Conservation (phyloP, 805 yeast species). For the Starmerella sirachaensis region DNA sequence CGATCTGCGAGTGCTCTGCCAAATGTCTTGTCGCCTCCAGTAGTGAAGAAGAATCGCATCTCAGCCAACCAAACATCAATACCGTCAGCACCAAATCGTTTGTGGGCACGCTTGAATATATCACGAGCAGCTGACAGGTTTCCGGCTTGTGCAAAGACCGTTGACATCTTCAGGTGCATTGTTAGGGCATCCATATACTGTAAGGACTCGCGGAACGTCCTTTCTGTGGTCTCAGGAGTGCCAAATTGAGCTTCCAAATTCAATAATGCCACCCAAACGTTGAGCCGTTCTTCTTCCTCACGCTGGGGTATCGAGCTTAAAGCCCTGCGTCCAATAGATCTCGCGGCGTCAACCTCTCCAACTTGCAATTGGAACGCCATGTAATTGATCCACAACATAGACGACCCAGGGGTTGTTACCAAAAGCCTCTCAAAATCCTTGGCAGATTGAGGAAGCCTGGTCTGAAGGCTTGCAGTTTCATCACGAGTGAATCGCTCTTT, state of each 20-base stretch:
- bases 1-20: slow-evolving; percentile 54
- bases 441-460: slow-evolving; percentile 83
- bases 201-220: slow-evolving; percentile 67
- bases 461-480: slow-evolving; percentile 68
- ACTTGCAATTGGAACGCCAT: slow-evolving; percentile 96
- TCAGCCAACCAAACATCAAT: slow-evolving; percentile 69
- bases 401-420: slow-evolving; percentile 85
- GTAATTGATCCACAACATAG: slow-evolving; percentile 92
- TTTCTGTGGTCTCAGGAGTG: slow-evolving; percentile 65
- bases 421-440: slow-evolving; percentile 85
- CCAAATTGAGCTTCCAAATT: slow-evolving; percentile 94
- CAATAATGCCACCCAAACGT: slow-evolving; percentile 90
- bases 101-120: slow-evolving; percentile 53
- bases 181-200: slow-evolving; percentile 82
- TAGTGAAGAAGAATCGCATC: slow-evolving; percentile 57
- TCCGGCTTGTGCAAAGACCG: slow-evolving; percentile 63
- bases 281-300: slow-evolving; percentile 85
- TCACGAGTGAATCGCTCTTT: slow-evolving; percentile 44
- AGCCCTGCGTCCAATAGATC: slow-evolving; percentile 88
- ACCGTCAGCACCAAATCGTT: slow-evolving; percentile 63
- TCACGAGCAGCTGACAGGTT: slow-evolving; percentile 59
- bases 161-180: slow-evolving; percentile 69
- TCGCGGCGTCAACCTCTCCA: slow-evolving; percentile 87
- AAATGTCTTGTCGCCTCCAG: slow-evolving; percentile 37
- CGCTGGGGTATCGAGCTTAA: slow-evolving; percentile 78